Base-by-base conservation (phyloP, 352 stramenopile genomes). In the Globisporangium canariense region DNA sequence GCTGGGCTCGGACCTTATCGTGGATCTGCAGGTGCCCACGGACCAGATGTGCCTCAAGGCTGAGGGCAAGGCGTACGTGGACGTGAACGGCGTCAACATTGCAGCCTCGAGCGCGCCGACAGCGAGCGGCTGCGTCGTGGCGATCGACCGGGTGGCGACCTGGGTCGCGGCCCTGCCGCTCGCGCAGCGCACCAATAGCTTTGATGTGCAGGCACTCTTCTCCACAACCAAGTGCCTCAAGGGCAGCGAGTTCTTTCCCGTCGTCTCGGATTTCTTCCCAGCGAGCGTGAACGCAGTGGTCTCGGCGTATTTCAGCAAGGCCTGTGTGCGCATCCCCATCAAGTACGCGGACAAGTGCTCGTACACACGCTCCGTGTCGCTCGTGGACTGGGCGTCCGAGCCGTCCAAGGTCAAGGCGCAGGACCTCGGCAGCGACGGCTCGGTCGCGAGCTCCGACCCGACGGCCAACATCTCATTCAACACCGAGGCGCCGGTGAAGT, bases 311-410 rank as follows among this genome's bases (percentile, higher is more conserved):
- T 64, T 90, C 53, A 71, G 60, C 57, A 65, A 69, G 20, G 73
- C 77, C 28, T 88, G 78, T 51, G 69, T 88, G 9, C 77, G 84
- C 53, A 55, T 87, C 36, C 69, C 78, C 18, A 77, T 79, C 47
- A 77, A 76, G 41, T 90, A 80, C 67, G 70, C 78, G 0, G 77
- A 81, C 59, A 71, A 68, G 40, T 90, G 81, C 66, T 68, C 68
- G 14, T 90, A 78, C 58, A 71, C 71, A 20, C 81, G 78, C 25
- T 66, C 68, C 34, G 77, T 73, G 9, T 69, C 72, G 32, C 74
- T 88, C 4, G 54, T 85, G 28, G 76, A 83, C 47, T 88, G 81
- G 81, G 65, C 66, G 25, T 83, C 74, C 38, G 76, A 87, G 52
- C 78, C 80, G 25, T 49, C 62, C 25, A 62, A 47, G 20, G 62